Evolutionary conservation across 495 filamentous ascomycete species (phyloP).

Genomic region (Penicillium canariense): DNA sequence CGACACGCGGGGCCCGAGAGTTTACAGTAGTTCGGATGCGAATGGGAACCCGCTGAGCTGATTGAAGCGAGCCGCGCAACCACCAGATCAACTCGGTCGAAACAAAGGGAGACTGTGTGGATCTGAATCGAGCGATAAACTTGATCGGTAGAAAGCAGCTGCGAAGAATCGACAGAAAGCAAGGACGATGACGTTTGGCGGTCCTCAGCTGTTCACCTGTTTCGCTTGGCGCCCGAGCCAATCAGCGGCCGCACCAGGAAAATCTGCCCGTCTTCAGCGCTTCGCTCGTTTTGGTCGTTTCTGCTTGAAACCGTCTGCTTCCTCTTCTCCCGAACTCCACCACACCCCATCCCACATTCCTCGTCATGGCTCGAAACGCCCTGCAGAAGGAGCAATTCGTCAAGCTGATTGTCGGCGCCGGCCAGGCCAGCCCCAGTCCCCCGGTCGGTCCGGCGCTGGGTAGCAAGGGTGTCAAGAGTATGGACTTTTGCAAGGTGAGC

Average conservation of each 20-base stretch:
- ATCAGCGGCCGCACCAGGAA: slow-evolving; percentile 22
- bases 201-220: slow-evolving; percentile 16
- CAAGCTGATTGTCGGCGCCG: slow-evolving; percentile 96
- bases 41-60: slow-evolving; percentile 15
- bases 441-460: slow-evolving; percentile 96
- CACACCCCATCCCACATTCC: neutral
- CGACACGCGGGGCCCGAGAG: slow-evolving; percentile 35
- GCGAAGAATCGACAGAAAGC: neutral
- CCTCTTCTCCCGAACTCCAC: neutral
- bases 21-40: slow-evolving; percentile 29
- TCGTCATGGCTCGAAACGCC: slow-evolving; percentile 75
- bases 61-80: neutral
- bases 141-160: neutral
- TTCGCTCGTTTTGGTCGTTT: neutral
- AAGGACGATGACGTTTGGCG: slow-evolving; percentile 24
- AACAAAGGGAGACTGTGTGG: too few relatives aligned
- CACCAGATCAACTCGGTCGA: neutral
- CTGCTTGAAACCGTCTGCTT: neutral
- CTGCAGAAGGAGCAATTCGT: slow-evolving; percentile 80
- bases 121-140: neutral
- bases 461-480: slow-evolving; percentile 97
- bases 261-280: slow-evolving; percentile 25
- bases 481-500: slow-evolving; percentile 98
- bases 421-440: slow-evolving; percentile 95
- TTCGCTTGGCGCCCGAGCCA: slow-evolving; percentile 25